phyloP scores from a whole-genome alignment of 2,329 filamentous ascomycete genomes.

The Atkinsonella hypoxylon region DNA sequence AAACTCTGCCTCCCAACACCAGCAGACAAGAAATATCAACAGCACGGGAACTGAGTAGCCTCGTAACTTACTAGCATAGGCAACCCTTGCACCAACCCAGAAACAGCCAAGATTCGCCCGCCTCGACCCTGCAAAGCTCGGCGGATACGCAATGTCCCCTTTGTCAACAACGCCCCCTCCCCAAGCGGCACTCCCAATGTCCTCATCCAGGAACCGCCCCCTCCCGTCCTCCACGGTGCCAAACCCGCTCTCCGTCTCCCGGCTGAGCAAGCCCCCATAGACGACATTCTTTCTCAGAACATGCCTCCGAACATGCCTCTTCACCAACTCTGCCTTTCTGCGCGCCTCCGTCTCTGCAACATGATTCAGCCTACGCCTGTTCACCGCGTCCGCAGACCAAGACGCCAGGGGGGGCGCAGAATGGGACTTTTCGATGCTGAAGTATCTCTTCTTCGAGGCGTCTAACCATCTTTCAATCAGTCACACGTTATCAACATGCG shows the following conservation, averaged over 20 bases:
- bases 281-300: conserved; percentile 23
- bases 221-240: conserved; percentile 10
- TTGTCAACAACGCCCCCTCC: conserved; percentile 26
- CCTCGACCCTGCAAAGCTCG: conserved; percentile 15
- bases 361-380: conserved; percentile 38
- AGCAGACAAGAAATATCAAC: not conserved
- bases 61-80: conserved; percentile 30
- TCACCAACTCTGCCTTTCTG: conserved; percentile 19
- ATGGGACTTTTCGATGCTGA: conserved; percentile 50
- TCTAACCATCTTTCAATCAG: conserved; percentile 23
- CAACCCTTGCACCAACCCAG: conserved; percentile 28
- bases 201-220: conserved; percentile 13
- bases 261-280: conserved; percentile 13
- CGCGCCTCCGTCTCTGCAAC: conserved; percentile 17
- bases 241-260: conserved; percentile 14
- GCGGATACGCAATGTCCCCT: conserved; percentile 26
- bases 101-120: conserved; percentile 27
- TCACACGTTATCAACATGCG: not conserved
- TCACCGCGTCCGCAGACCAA: conserved; percentile 48
- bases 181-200: conserved; percentile 24
- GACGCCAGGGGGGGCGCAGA: conserved; percentile 35
- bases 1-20: not conserved
- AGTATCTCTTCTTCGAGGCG: conserved; percentile 50
- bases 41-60: not conserved
- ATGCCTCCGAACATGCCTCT: conserved; percentile 27